phyloP scores from a whole-genome alignment of 495 filamentous ascomycete species.

The Halenospora varia region DNA sequence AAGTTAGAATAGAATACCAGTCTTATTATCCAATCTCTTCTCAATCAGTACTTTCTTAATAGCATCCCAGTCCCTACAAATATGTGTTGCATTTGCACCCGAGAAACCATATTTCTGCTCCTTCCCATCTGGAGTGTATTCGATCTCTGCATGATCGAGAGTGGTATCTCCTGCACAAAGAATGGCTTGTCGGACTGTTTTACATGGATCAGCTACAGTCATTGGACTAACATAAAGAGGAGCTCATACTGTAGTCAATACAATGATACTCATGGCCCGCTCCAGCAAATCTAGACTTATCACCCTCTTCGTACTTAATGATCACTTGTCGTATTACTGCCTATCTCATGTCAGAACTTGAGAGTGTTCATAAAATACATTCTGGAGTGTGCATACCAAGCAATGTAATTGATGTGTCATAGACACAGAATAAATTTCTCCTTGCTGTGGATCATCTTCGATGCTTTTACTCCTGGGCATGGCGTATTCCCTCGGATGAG shows the following conservation, averaged over 20 bases:
- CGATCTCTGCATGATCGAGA: slow-evolving; percentile 25
- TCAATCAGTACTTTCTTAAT: slow-evolving; percentile 22
- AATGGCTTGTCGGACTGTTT: slow-evolving; percentile 25
- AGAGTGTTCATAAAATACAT: neutral
- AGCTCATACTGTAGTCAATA: slow-evolving; percentile 24
- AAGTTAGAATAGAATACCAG: slow-evolving; percentile 16
- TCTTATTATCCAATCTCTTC: slow-evolving; percentile 20
- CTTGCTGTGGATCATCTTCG: slow-evolving; percentile 12
- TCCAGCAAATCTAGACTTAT: slow-evolving; percentile 27
- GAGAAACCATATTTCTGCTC: slow-evolving; percentile 23
- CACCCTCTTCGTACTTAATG: slow-evolving; percentile 25
- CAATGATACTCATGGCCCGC: slow-evolving; percentile 32
- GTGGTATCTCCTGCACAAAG: slow-evolving; percentile 31
- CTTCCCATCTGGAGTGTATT: slow-evolving; percentile 15
- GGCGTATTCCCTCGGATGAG: slow-evolving; percentile 21
- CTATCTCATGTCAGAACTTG: neutral
- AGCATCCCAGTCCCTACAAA: slow-evolving; percentile 27
- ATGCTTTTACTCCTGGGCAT: slow-evolving; percentile 26
- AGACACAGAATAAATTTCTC: slow-evolving; percentile 28
- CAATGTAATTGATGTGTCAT: slow-evolving; percentile 30
- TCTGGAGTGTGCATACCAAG: slow-evolving; percentile 8
- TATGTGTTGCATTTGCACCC: slow-evolving; percentile 26
- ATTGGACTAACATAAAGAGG: neutral
- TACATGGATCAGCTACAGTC: too few species aligned
- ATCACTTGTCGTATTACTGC: slow-evolving; percentile 28